Evolutionary conservation across 345 rosid genomes (phyloP).

Genomic region (Viola odorata): DNA sequence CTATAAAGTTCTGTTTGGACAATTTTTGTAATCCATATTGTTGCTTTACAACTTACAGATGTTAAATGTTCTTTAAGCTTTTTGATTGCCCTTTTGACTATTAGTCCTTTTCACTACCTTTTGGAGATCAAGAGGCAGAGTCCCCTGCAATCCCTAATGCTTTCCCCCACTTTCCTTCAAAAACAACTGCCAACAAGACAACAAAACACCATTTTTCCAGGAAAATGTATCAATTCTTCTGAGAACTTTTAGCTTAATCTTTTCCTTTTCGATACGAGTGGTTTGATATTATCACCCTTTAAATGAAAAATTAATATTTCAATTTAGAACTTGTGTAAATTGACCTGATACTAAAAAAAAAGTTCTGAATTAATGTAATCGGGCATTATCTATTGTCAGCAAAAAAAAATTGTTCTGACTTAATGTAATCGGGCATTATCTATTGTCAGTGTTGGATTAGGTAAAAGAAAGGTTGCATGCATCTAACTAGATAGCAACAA

Average conservation of each 20-base stretch:
- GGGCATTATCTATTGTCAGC: no score
- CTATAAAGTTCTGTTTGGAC: slow-evolving; percentile 8
- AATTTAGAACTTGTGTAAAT: no score
- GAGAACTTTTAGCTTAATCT: no score
- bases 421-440: no score
- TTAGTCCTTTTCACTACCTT: slow-evolving; percentile 26
- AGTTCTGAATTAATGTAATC: no score
- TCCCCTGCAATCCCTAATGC: slow-evolving; percentile 13
- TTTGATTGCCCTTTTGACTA: slow-evolving; percentile 42
- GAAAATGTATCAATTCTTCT: background rate
- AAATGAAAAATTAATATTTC: no score
- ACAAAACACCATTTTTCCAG: slow-evolving; percentile 8
- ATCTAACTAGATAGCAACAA: background rate
- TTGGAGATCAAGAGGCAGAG: slow-evolving; percentile 23
- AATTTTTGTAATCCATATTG: slow-evolving; percentile 22
- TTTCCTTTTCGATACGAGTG: no score
- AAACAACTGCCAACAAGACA: background rate
- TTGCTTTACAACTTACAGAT: slow-evolving; percentile 19
- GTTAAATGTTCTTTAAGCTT: slow-evolving; percentile 16
- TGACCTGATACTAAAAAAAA: no score
- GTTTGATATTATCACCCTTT: no score
- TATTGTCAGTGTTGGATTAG: no score
- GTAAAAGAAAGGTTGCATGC: background rate
- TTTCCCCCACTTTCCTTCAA: slow-evolving; percentile 4
- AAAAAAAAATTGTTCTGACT: no score